Base-by-base conservation (phyloP, 352 stramenopile species). In the Globisporangium orthogonon region DNA sequence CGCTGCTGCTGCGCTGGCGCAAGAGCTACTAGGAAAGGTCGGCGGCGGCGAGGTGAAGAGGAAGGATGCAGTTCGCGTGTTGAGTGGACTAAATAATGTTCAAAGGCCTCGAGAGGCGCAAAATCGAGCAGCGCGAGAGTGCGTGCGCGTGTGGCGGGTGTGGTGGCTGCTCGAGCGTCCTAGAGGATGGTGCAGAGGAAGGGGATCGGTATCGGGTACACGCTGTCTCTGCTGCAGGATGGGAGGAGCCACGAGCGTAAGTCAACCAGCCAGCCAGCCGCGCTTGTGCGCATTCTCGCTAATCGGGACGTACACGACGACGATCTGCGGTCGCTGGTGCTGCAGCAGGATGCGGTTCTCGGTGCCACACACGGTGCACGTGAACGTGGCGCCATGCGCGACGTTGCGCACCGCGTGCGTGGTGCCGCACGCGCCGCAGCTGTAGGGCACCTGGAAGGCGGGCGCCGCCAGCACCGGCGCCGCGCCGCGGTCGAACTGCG, bases 291-390 rank as follows among this genome's bases (percentile, higher is more conserved):
- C 23, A 23, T 23, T 23, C 23, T 23, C 23, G 23, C 23, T 23
- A 23, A 23, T 23, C 23, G 23, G 23, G 23, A 77, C 75, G 46
- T 74, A 85, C 76, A 86, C 63, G 11, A 88, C 58, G 31, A 86
- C 64, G 43, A 76, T 66, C 1, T 73, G 66, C 28, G 54, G 70
- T 11, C 35, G 66, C 28, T 73, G 57, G 45, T 63, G 52, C 48
- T 75, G 47, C 61, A 88, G 49, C 30, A 76, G 50, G 54, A 91
- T 91, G 58, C 84, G 78, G 62, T 89, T 91, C 62, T 76, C 61
- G 4, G 63, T 58, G 17, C 71, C 71, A 50, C 81, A 91, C 33
- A 63, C 65, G 3, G 66, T 78, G 71, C 81, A 91, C 52, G 70
- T 60, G 61, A 91, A 91, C 17, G 65, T 67, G 33, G 81, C 67